Evolutionary conservation across 805 yeast genomes (phyloP), one percentile per base, ranked within the genome.

Genomic region (Candida fluviatilis): DNA sequence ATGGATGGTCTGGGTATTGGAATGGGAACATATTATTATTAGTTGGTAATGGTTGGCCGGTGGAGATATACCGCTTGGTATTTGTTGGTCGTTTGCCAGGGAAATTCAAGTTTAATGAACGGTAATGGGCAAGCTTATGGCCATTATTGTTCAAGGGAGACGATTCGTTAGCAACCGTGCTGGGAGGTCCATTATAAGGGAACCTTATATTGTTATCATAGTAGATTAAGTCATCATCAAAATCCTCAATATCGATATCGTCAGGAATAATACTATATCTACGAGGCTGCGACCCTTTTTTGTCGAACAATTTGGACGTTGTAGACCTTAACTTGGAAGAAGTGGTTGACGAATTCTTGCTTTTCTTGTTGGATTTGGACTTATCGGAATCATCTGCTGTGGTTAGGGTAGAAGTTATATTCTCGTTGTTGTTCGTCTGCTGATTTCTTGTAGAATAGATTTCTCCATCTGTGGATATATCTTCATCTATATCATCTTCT

Each of bases 221-320:
- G 46, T 69, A 69, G 23, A 69, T 69, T 39, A 69, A 49, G 36
- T 77, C 82, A 43, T 73, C 82, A 43, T 74, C 81, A 41, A 69
- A 69, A 38, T 69, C 76, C 39, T 76, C 82, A 31, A 69, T 69
- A 45, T 71, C 78, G 14, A 67, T 70, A 52, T 79, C 80, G 50
- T 79, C 83, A 0, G 84, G 84, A 2, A 79, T 75, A 15, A 84
- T 85, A 15, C 89, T 80, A 50, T 84, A 83, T 24, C 89, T 64
- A 51, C 90, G 69, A 4, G 87, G 78, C 34, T 80, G 84, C 0
- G 82, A 76, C 1, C 87, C 89, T 48, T 78, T 82, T 10, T 78
- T 74, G 49, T 84, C 91, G 57, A 84, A 84, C 4, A 84, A 60
- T 44, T 81, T 80, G 1, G 89, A 82, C 0, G 89, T 81, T 1